phyloP scores from a whole-genome alignment of 2,329 filamentous ascomycete species.

The Exophiala aquamarina region DNA sequence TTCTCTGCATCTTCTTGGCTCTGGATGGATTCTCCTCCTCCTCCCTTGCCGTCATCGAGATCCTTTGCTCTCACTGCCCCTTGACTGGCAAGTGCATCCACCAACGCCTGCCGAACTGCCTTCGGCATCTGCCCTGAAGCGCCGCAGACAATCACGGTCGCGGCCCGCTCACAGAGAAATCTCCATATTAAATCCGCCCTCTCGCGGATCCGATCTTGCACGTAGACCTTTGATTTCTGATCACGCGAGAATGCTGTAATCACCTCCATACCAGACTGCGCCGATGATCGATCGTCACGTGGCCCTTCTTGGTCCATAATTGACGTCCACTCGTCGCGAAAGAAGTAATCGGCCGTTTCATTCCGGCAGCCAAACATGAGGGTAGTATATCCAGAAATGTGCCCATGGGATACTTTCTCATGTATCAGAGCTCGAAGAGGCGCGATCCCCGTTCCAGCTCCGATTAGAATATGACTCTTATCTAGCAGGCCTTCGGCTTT shows the following conservation, averaged over 20 bases:
- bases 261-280: slow-evolving; percentile 50
- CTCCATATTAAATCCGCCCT: slow-evolving; percentile 51
- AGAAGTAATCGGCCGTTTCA: slow-evolving; percentile 74
- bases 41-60: slow-evolving; percentile 47
- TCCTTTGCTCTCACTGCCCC: slow-evolving; percentile 33
- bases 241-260: slow-evolving; percentile 71
- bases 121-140: slow-evolving; percentile 71
- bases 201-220: slow-evolving; percentile 62
- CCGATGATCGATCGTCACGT: no score
- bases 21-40: slow-evolving; percentile 33
- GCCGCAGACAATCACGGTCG: slow-evolving; percentile 53
- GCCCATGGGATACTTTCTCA: slow-evolving; percentile 17
- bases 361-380: slow-evolving; percentile 88
- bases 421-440: slow-evolving; percentile 53
- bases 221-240: slow-evolving; percentile 64
- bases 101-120: slow-evolving; percentile 64
- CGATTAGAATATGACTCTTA: slow-evolving; percentile 53
- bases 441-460: slow-evolving; percentile 33
- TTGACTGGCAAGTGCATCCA: slow-evolving; percentile 57
- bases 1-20: slow-evolving; percentile 52
- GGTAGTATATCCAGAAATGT: slow-evolving; percentile 47
- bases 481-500: slow-evolving; percentile 2
- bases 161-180: slow-evolving; percentile 51
- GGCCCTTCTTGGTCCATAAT: slow-evolving; percentile 33
- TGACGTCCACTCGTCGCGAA: slow-evolving; percentile 69